Conservation (phyloP, 768 basidiomycete genomes). For the Lentinula raphanica region DNA sequence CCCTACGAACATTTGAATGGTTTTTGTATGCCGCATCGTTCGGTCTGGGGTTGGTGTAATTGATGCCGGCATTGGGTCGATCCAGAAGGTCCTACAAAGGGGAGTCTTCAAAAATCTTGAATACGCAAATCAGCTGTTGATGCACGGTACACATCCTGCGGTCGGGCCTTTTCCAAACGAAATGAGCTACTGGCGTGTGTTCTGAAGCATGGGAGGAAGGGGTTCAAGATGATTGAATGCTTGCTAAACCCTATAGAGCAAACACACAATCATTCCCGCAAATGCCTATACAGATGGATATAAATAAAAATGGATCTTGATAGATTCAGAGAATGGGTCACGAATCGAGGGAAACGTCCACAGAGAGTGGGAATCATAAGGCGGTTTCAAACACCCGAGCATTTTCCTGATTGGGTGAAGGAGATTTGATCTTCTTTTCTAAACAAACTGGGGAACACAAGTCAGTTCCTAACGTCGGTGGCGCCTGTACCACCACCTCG, state of each 20-base stretch:
- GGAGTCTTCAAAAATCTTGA: background rate
- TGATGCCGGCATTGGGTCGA: constrained; percentile 5
- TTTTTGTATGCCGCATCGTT: background rate
- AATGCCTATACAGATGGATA: background rate
- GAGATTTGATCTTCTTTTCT: constrained; percentile 9
- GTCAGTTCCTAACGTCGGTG: constrained; percentile 15
- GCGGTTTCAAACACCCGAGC: constrained; percentile 21
- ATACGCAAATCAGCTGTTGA: background rate
- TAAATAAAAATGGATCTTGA: background rate
- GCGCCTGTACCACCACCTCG: constrained; percentile 9
- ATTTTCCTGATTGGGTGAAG: constrained; percentile 2
- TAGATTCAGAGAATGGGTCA: background rate
- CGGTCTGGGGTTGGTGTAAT: background rate
- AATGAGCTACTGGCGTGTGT: background rate
- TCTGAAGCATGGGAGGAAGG: background rate
- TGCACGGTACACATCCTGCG: background rate
- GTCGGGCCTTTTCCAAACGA: background rate
- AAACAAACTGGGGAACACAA: constrained; percentile 18
- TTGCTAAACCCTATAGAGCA: background rate
- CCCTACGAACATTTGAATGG: background rate
- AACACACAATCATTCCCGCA: background rate
- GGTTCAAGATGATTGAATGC: background rate
- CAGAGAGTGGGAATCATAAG: constrained; percentile 12
- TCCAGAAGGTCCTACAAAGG: constrained; percentile 3
- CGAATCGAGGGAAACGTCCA: background rate